Percentiles rank a stretch among this genome's conserved stretches.
These are phyloP conservation scores for Ophiostoma novo-ulmi DNA, from an alignment of 2,329 filamentous ascomycete species.

Conservation along the genomic window DNA sequence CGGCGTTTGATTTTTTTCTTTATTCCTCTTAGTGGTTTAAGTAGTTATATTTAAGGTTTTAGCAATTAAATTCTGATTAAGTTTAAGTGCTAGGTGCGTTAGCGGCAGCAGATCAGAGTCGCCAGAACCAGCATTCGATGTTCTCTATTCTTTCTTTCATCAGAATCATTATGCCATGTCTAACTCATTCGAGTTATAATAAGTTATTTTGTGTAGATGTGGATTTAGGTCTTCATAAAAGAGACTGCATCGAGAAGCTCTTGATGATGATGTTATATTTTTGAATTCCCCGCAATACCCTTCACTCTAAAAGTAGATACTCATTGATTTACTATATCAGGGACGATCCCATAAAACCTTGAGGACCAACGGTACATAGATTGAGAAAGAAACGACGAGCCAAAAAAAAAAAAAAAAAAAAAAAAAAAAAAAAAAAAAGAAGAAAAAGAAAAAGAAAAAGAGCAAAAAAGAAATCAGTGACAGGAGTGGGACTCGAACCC, in stretches of 20 bases:
- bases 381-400: neutral
- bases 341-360: neutral
- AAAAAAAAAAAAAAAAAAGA: neutral
- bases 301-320: neutral
- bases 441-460: neutral
- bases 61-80: neutral
- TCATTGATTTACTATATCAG: neutral
- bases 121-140: neutral
- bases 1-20: constrained; percentile 9
- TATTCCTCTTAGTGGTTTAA: neutral
- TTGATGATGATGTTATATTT: neutral
- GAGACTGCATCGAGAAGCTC: neutral
- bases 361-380: neutral
- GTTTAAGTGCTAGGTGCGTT: neutral
- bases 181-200: too few species aligned
- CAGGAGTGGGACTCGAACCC: constrained; percentile 27
- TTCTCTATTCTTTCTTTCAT: too few species aligned
- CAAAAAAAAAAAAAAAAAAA: neutral
- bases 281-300: neutral
- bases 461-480: neutral
- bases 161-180: too few species aligned
- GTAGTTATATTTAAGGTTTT: neutral
- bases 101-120: neutral
- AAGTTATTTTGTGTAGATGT: too few species aligned
- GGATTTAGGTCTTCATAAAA: too few species aligned